phyloP scores from a whole-genome alignment of 768 basidiomycete genomes.

The Leccinum obscurum region DNA sequence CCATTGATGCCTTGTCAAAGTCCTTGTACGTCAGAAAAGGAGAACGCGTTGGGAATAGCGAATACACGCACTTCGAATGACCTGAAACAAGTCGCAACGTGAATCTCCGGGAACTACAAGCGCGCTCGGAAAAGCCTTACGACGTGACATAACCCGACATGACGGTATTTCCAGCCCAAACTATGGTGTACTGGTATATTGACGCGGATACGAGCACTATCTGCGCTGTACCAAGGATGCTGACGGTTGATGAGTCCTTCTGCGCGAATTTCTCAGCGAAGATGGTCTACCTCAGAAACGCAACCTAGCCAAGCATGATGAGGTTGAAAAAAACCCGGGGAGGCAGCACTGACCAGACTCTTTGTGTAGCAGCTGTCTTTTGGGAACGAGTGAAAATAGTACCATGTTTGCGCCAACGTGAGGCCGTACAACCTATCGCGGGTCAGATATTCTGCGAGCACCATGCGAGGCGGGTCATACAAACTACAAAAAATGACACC shows the following conservation, averaged over 20 bases:
- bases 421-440: slow-evolving; percentile 34
- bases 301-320: slow-evolving; percentile 21
- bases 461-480: slow-evolving; percentile 18
- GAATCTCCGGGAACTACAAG: background rate
- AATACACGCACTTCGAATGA: slow-evolving; percentile 25
- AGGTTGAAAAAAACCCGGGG: background rate
- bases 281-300: slow-evolving; percentile 26
- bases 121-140: slow-evolving; percentile 13
- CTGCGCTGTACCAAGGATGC: slow-evolving; percentile 30
- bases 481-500: slow-evolving; percentile 35
- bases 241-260: slow-evolving; percentile 11
- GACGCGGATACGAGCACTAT: slow-evolving; percentile 31
- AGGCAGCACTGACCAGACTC: slow-evolving; percentile 27
- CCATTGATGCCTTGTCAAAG: slow-evolving; percentile 36
- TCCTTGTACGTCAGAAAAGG: background rate
- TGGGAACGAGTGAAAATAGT: slow-evolving; percentile 33
- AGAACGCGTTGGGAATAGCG: background rate
- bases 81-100: slow-evolving; percentile 7
- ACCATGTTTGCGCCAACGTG: slow-evolving; percentile 36
- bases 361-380: slow-evolving; percentile 33
- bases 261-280: background rate
- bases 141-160: slow-evolving; percentile 30
- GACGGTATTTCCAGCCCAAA: slow-evolving; percentile 27
- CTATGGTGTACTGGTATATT: slow-evolving; percentile 34
- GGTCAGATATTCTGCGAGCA: slow-evolving; percentile 1